phyloP scores from a whole-genome alignment of 2,329 filamentous ascomycete species.

The Aspergillus flavus region DNA sequence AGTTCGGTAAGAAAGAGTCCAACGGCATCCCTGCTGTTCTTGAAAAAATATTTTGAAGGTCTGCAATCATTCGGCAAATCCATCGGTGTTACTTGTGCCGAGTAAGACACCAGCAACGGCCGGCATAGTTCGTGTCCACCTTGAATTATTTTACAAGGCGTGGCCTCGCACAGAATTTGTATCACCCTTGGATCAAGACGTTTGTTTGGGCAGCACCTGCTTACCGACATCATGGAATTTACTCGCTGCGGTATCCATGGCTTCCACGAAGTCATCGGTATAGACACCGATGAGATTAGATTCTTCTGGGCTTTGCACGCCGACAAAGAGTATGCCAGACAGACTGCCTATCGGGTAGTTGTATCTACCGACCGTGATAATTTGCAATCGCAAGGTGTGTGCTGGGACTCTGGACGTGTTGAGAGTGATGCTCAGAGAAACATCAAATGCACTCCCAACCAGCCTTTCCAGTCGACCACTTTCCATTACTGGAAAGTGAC shows the following conservation, averaged over 20 bases:
- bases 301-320: conserved; percentile 25
- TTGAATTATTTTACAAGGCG: not conserved
- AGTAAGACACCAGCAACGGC: not conserved
- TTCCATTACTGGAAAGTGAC: conserved; percentile 25
- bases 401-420: conserved; percentile 25
- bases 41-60: not conserved
- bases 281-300: conserved; percentile 24
- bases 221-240: conserved; percentile 15
- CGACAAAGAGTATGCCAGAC: conserved; percentile 5
- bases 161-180: not conserved
- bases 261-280: conserved; percentile 26
- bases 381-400: not conserved
- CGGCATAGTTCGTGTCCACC: not conserved
- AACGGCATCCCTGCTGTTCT: not conserved
- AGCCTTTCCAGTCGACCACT: conserved; percentile 21
- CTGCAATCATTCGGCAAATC: not conserved
- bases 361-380: conserved; percentile 9
- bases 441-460: conserved; percentile 22
- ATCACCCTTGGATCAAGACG: not conserved
- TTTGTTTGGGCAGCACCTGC: not conserved
- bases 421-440: conserved; percentile 26
- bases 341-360: conserved; percentile 22
- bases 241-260: conserved; percentile 28
- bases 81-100: not conserved
- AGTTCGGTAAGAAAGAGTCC: not conserved